A percentile compares a stretch with the other conserved stretches of the same genome.
These are phyloP conservation scores for Penicillium chermesinum DNA, from an alignment of 495 filamentous ascomycete genomes.

Conservation along the genomic window DNA sequence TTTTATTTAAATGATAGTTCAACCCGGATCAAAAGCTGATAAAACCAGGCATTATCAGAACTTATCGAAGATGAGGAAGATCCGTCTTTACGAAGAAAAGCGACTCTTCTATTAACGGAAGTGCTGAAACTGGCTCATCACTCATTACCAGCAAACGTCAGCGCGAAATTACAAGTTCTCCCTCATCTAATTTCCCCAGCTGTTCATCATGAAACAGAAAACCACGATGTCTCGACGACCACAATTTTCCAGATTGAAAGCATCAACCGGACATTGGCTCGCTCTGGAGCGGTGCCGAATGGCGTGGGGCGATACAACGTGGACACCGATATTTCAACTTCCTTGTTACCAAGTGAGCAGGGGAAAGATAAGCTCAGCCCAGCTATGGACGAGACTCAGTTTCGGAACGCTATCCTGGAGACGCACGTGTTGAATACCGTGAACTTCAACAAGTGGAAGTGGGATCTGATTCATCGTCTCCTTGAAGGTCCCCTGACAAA, in stretches of 20 bases:
- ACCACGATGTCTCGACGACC: slow-evolving; percentile 72
- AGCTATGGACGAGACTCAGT: slow-evolving; percentile 81
- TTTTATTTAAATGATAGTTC: too few species aligned
- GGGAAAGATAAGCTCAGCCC: slow-evolving; percentile 66
- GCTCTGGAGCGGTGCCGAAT: slow-evolving; percentile 52
- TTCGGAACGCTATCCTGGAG: slow-evolving; percentile 79
- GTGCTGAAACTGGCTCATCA: slow-evolving; percentile 82
- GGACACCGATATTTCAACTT: slow-evolving; percentile 43
- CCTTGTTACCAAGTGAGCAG: slow-evolving; percentile 49
- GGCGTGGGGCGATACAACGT: slow-evolving; percentile 38
- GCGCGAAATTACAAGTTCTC: slow-evolving; percentile 74
- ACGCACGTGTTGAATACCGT: slow-evolving; percentile 78
- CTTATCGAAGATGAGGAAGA: slow-evolving; percentile 68
- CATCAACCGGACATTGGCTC: slow-evolving; percentile 86
- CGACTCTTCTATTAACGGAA: slow-evolving; percentile 84
- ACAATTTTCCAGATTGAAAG: slow-evolving; percentile 97
- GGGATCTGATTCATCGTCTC: slow-evolving; percentile 83
- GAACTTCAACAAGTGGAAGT: slow-evolving; percentile 93
- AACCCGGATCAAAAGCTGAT: slow-evolving; percentile 8
- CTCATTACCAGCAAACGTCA: slow-evolving; percentile 73
- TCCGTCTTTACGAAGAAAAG: slow-evolving; percentile 75
- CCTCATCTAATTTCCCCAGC: slow-evolving; percentile 76
- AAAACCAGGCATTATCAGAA: slow-evolving; percentile 51
- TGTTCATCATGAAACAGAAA: slow-evolving; percentile 60
- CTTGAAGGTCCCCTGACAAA: slow-evolving; percentile 94